A percentile compares a stretch with the other conserved stretches of the same genome.
phyloP scores from a whole-genome alignment of 2,329 filamentous ascomycete species.

The Paecilomyces formosus region DNA sequence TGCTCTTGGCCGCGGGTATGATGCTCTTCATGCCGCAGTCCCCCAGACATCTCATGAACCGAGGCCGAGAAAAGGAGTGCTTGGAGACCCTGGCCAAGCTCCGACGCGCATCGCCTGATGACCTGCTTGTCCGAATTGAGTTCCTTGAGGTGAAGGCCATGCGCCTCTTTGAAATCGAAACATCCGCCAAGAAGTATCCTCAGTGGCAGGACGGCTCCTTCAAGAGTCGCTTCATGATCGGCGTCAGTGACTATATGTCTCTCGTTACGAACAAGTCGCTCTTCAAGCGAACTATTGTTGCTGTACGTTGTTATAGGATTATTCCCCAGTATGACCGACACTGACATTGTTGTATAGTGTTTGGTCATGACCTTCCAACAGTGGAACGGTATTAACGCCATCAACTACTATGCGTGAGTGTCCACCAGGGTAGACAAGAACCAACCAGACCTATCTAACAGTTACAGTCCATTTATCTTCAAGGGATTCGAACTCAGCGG shows the following conservation, averaged over 20 bases:
- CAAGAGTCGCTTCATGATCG: slow-evolving; percentile 59
- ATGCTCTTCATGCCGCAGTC: slow-evolving; percentile 68
- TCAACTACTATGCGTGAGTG: slow-evolving; percentile 33
- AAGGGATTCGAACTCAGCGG: slow-evolving; percentile 23
- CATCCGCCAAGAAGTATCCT: slow-evolving; percentile 59
- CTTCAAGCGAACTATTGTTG: slow-evolving; percentile 27
- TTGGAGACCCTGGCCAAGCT: slow-evolving; percentile 55
- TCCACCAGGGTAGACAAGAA: no score
- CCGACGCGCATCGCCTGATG: slow-evolving; percentile 54
- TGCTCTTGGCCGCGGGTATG: slow-evolving; percentile 62
- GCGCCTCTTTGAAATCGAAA: slow-evolving; percentile 64
- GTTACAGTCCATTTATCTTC: slow-evolving; percentile 24
- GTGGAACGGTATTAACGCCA: slow-evolving; percentile 44
- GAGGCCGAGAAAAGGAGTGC: slow-evolving; percentile 60
- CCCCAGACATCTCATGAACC: slow-evolving; percentile 65
- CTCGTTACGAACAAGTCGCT: slow-evolving; percentile 27
- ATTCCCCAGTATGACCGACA: background rate
- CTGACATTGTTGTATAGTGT: slow-evolving; percentile 28
- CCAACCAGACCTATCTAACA: background rate
- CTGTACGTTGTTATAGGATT: slow-evolving; percentile 38
- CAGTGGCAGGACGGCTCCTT: slow-evolving; percentile 53
- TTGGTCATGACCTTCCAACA: slow-evolving; percentile 37
- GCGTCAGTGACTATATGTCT: slow-evolving; percentile 37
- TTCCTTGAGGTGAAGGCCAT: slow-evolving; percentile 74
- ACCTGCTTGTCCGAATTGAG: slow-evolving; percentile 66